Conservation (phyloP, 805 yeast species). For the Yamadazyma philogaea region DNA sequence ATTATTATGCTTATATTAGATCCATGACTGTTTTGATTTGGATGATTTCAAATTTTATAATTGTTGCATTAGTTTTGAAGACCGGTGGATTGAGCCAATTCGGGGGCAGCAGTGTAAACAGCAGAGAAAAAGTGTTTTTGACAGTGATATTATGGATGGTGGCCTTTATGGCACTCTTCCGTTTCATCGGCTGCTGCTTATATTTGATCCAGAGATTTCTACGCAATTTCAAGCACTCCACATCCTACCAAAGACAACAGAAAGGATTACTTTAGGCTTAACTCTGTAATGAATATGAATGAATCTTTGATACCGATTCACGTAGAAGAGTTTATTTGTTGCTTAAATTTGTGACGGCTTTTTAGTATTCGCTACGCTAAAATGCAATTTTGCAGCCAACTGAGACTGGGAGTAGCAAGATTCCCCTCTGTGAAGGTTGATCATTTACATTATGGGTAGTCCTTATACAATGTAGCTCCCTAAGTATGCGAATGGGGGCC, state of each 20-base stretch:
- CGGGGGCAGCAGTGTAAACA: conserved; percentile 28
- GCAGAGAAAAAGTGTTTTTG: conserved; percentile 41
- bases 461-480: too few relatives aligned
- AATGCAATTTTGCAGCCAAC: too few relatives aligned
- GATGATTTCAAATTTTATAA: conserved; percentile 43
- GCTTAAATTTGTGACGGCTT: too few relatives aligned
- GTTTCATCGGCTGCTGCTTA: conserved; percentile 51
- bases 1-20: conserved; percentile 44
- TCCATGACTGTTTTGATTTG: conserved; percentile 46
- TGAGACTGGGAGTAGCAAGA: too few relatives aligned
- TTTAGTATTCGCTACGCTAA: too few relatives aligned
- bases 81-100: conserved; percentile 45
- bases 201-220: conserved; percentile 43
- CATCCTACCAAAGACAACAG: conserved; percentile 13
- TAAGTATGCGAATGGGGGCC: too few relatives aligned
- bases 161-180: conserved; percentile 56
- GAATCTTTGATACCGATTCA: too few relatives aligned
- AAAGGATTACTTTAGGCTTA: conserved; percentile 13
- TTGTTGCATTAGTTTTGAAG: conserved; percentile 41
- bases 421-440: too few relatives aligned
- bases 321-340: neutral
- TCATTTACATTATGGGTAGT: too few relatives aligned
- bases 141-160: conserved; percentile 60
- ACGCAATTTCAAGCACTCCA: conserved; percentile 21
- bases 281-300: neutral